These are phyloP conservation scores for Ogataea philodendri DNA, from an alignment of 805 yeast genomes.

Conservation along the genomic window DNA sequence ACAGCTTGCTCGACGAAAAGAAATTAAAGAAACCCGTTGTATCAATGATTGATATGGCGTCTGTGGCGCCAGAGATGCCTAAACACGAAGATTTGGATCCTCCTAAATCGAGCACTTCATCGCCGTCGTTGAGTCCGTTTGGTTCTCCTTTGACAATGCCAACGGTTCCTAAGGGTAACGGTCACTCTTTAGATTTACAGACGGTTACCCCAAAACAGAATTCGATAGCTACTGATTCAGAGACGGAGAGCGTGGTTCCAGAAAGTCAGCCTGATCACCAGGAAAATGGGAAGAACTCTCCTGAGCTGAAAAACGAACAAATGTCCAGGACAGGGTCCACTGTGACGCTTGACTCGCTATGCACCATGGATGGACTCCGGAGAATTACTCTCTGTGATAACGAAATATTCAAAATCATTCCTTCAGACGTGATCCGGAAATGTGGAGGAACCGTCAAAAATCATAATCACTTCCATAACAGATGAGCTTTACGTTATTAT, in stretches of 20 bases:
- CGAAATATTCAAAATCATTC: slow-evolving; percentile 25
- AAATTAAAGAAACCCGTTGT: slow-evolving; percentile 12
- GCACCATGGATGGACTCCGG: slow-evolving; percentile 24
- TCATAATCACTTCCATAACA: slow-evolving; percentile 18
- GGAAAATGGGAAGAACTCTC: no score
- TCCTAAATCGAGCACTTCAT: slow-evolving; percentile 5
- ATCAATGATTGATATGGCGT: slow-evolving; percentile 16
- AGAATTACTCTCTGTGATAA: slow-evolving; percentile 23
- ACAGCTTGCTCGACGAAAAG: slow-evolving; percentile 19
- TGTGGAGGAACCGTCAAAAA: slow-evolving; percentile 22
- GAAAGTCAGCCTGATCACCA: no score
- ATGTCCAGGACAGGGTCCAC: slow-evolving; percentile 16
- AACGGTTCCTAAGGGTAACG: slow-evolving; percentile 1
- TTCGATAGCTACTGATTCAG: no score
- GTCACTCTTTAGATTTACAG: no score
- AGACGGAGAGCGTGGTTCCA: no score
- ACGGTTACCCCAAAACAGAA: no score
- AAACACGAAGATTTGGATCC: slow-evolving; percentile 10
- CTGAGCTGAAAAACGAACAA: not conserved
- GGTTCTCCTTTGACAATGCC: slow-evolving; percentile 4
- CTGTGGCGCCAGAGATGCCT: slow-evolving; percentile 6
- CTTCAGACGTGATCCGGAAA: slow-evolving; percentile 26
- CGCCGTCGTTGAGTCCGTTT: slow-evolving; percentile 4
- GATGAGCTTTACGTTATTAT: slow-evolving; percentile 3
- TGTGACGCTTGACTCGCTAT: slow-evolving; percentile 22